Base-by-base conservation (phyloP, 2,329 filamentous ascomycete genomes). In the Pseudogymnoascus sp. region DNA sequence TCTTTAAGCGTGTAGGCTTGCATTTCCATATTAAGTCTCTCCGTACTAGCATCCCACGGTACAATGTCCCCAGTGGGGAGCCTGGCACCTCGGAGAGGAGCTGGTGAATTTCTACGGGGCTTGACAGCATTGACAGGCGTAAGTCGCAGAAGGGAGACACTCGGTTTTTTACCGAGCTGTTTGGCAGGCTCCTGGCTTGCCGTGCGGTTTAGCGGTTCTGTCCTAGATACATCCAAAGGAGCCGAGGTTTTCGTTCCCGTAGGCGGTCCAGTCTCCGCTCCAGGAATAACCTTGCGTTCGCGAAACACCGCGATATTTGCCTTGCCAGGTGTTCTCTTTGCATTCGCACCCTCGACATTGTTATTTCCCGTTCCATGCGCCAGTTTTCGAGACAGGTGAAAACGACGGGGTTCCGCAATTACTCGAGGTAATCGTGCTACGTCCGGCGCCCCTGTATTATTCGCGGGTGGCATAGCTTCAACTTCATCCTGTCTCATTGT, bases 1-100 rank as follows among this genome's bases (percentile, higher is more conserved):
- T 86, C 79, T 67, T 80, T 76, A 66, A 87, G 74, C 0, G 84
- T 82, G 75, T 82, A 87, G 33, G 77, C 75, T 69, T 84, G 79
- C 82, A 85, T 84, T 35, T 82, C 80, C 5, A 77, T 77, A 1
- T 80, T 75, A 37, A 84, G 76, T 65, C 78, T 76, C 42, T 80
- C 77, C 1, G 67, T 68, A 56, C 64, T 68, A 2, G 70, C 66
- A 63, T 72, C 69, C 71, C 70, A 73, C 42, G 69, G 66, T 75
- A 82, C 78, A 47, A 65, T 66, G 7, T 77, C 72, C 70, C 70
- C 68, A 68, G 60, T 76, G 53, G 12, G 76, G 73, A 37, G 66
- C 12, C 40, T 62, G 12, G 40, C 25, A 8, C 60, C 38, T 33
- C 38, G 21, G 38, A 60, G 35, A 76, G 72, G 12, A 25, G 59